Conservation (phyloP, 2,329 filamentous ascomycete genomes). For the Diplodia scrobiculata region DNA sequence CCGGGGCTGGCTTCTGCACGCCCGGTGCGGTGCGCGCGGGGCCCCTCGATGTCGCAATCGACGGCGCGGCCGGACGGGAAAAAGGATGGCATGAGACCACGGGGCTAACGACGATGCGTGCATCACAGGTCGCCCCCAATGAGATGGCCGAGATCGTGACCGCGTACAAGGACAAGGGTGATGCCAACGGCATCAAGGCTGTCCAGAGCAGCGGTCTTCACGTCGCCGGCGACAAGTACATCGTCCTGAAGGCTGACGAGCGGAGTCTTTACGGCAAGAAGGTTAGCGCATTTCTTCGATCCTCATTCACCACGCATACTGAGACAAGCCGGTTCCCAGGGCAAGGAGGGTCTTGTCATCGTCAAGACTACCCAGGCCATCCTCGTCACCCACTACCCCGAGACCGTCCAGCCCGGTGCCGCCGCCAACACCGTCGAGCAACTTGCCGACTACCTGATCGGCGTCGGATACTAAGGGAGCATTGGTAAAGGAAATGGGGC, state of each 20-base stretch:
- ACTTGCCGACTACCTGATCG: conserved; percentile 84
- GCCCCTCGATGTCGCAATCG: conserved; percentile 14
- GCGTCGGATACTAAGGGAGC: conserved; percentile 67
- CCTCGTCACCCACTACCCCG: conserved; percentile 83
- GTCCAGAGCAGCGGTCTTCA: conserved; percentile 73
- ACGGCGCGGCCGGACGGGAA: conserved; percentile 4
- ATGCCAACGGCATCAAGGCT: conserved; percentile 59
- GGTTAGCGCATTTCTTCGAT: conserved; percentile 54
- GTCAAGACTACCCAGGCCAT: conserved; percentile 88
- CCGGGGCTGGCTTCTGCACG: neutral
- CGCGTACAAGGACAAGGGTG: conserved; percentile 57
- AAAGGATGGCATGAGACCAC: conserved; percentile 29
- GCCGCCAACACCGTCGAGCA: conserved; percentile 77
- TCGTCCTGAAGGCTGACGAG: conserved; percentile 74
- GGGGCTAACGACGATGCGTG: conserved; percentile 21
- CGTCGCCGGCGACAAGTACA: conserved; percentile 74
- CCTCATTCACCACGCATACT: conserved; percentile 25
- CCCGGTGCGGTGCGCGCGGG: conserved; percentile 3
- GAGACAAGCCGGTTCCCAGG: conserved; percentile 50
- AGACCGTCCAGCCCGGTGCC: conserved; percentile 71
- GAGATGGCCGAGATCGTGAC: conserved; percentile 60
- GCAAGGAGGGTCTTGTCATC: conserved; percentile 77
- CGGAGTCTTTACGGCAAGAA: conserved; percentile 82
- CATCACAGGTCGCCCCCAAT: conserved; percentile 52
- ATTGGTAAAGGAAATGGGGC: conserved; percentile 11